Evolutionary conservation across 176 grass and related monocot species (phyloP).

Genomic region (Cenchrus fungigraminus): DNA sequence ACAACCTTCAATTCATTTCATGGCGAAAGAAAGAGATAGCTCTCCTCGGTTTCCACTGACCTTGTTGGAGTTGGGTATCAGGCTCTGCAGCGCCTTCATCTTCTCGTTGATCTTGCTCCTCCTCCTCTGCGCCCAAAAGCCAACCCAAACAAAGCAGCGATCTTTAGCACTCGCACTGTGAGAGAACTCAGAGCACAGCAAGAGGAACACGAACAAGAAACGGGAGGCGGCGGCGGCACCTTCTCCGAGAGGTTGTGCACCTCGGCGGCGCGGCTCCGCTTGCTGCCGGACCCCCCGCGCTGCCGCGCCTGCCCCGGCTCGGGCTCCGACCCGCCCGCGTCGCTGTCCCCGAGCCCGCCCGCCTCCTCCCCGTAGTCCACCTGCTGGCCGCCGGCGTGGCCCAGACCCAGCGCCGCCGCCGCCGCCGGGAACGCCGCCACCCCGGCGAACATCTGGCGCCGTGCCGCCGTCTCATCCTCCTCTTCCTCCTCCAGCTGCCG

Average conservation of each 20-base stretch:
- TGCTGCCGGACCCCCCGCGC: slow-evolving; percentile 68
- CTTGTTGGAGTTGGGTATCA: slow-evolving; percentile 98
- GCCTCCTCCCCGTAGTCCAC: slow-evolving; percentile 36
- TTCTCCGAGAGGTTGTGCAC: slow-evolving; percentile 99
- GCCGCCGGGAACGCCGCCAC: slow-evolving; percentile 30
- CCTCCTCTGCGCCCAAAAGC: slow-evolving; percentile 58
- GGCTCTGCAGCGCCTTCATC: slow-evolving; percentile 95
- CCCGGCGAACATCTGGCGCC: slow-evolving; percentile 47
- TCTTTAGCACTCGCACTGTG: not conserved
- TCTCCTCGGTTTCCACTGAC: slow-evolving; percentile 33
- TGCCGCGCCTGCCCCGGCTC: slow-evolving; percentile 42
- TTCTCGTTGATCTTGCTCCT: slow-evolving; percentile 98
- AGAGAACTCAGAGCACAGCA: not conserved
- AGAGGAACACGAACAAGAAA: not conserved
- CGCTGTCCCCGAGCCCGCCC: slow-evolving; percentile 38
- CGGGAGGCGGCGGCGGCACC: slow-evolving; percentile 39
- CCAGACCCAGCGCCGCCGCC: slow-evolving; percentile 10
- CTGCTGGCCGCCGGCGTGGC: slow-evolving; percentile 31
- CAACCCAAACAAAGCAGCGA: not conserved
- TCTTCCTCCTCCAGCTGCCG: not conserved
- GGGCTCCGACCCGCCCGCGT: slow-evolving; percentile 54
- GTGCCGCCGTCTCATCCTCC: slow-evolving; percentile 30
- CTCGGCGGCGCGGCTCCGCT: slow-evolving; percentile 90
- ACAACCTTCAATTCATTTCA: not conserved
- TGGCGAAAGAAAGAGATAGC: not conserved